Percentiles rank a stretch among this genome's conserved stretches.
phyloP scores from a whole-genome alignment of 495 filamentous ascomycete genomes.

The Lophium mytilinum region DNA sequence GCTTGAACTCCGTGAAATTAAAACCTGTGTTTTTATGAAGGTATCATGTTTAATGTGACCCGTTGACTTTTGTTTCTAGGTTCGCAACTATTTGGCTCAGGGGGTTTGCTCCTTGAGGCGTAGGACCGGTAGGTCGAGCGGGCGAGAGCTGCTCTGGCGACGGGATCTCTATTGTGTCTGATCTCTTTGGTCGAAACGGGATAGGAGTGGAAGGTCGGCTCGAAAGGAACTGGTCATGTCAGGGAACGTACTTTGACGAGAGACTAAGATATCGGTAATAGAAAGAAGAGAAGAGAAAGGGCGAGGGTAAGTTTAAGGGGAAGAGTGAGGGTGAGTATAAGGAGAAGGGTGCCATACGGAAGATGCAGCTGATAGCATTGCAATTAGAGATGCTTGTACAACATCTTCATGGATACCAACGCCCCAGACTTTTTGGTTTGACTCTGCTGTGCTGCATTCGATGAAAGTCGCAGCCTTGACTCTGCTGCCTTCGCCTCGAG shows the following conservation, averaged over 20 bases:
- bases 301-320: too few relatives aligned
- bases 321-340: too few relatives aligned
- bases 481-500: conserved; percentile 69
- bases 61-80: conserved; percentile 12
- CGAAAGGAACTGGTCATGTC: conserved; percentile 45
- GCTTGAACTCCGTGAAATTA: too few relatives aligned
- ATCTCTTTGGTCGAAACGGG: conserved; percentile 38
- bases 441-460: conserved; percentile 70
- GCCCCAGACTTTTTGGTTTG: conserved; percentile 75
- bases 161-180: conserved; percentile 26
- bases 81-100: conserved; percentile 16
- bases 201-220: conserved; percentile 50
- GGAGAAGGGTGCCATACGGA: conserved; percentile 53
- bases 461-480: conserved; percentile 93
- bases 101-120: not conserved
- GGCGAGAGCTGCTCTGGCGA: conserved; percentile 14
- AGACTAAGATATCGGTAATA: too few relatives aligned
- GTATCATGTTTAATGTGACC: not conserved
- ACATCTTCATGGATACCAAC: conserved; percentile 94
- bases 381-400: conserved; percentile 84
- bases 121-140: not conserved
- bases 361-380: conserved; percentile 78
- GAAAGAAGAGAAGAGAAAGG: too few relatives aligned
- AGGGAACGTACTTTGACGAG: not conserved
- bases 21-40: too few relatives aligned